phyloP scores from a whole-genome alignment of 1,284 basidiomycete genomes.

The Rhodotorula sp. region DNA sequence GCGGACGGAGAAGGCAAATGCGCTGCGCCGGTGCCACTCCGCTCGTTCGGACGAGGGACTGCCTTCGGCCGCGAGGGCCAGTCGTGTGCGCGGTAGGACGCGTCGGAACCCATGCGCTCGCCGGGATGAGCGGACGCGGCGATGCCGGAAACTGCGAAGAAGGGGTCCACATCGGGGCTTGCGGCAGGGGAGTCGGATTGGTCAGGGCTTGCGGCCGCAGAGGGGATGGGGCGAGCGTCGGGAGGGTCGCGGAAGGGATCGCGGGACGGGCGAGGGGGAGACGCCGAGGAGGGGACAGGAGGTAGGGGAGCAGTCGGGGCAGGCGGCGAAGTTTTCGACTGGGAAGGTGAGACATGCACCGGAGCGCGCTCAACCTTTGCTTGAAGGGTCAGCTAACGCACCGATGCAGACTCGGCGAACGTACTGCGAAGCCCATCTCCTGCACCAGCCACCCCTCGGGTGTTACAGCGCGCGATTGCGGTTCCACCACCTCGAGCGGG shows the following conservation, averaged over 20 bases:
- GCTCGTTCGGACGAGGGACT: no score
- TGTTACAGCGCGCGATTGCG: no score
- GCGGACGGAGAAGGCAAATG: no score
- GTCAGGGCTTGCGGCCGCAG: not conserved
- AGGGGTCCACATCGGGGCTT: not conserved
- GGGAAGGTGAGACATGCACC: no score
- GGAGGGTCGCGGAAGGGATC: not conserved
- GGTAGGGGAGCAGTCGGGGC: no score
- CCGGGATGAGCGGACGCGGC: not conserved
- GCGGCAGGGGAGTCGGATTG: not conserved
- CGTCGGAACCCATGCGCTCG: not conserved
- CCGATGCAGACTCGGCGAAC: not conserved
- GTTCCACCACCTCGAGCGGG: no score
- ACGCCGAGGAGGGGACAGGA: not conserved
- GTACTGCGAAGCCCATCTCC: not conserved
- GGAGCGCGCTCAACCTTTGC: not conserved
- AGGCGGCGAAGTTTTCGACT: not conserved
- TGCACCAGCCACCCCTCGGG: not conserved
- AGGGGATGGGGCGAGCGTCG: not conserved
- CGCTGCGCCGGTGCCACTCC: no score
- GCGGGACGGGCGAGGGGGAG: not conserved
- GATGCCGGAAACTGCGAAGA: not conserved
- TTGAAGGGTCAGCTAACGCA: no score
- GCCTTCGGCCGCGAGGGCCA: no score
- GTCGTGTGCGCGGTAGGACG: constrained; percentile 6